phyloP scores from a whole-genome alignment of 169 alveolate genomes.

The Cryptosporidium xiaoi region DNA sequence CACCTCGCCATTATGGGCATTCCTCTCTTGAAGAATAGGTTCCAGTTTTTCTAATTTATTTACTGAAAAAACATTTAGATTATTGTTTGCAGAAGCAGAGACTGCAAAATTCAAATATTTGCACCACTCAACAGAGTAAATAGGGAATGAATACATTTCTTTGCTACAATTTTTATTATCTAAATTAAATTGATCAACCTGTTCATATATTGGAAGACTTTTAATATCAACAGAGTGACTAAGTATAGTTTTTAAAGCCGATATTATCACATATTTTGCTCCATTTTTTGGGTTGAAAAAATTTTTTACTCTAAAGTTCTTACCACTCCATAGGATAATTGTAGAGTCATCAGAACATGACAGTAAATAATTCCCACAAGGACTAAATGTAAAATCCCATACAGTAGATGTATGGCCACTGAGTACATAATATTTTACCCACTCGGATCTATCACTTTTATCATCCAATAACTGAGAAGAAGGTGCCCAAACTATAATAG shows the following conservation, averaged over 20 bases:
- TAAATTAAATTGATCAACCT: constrained; percentile 26
- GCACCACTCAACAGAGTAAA: constrained; percentile 68
- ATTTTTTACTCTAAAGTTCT: not conserved
- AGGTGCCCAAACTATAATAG: constrained; percentile 76
- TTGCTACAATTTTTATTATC: not conserved
- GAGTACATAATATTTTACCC: constrained; percentile 52
- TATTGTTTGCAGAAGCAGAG: constrained; percentile 45
- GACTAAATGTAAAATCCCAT: constrained; percentile 61
- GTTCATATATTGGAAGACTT: constrained; percentile 22
- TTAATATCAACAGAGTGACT: not conserved
- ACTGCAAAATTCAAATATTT: constrained; percentile 48
- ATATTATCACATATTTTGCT: not conserved
- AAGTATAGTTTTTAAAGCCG: constrained; percentile 30
- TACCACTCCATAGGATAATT: constrained; percentile 22
- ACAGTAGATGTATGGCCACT: constrained; percentile 70
- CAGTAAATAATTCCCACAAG: constrained; percentile 26
- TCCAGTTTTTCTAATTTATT: constrained; percentile 4
- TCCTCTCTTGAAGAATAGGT: constrained; percentile 1
- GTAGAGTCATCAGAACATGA: constrained; percentile 70
- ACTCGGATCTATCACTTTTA: constrained; percentile 17
- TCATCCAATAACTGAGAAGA: not conserved
- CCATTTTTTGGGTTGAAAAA: not conserved
- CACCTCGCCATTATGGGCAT: constrained; percentile 55
- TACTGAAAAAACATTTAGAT: constrained; percentile 7
- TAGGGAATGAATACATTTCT: constrained; percentile 33